These are phyloP conservation scores for Globisporangium acanthophoron DNA, from an alignment of 352 stramenopile genomes.

Conservation along the genomic window DNA sequence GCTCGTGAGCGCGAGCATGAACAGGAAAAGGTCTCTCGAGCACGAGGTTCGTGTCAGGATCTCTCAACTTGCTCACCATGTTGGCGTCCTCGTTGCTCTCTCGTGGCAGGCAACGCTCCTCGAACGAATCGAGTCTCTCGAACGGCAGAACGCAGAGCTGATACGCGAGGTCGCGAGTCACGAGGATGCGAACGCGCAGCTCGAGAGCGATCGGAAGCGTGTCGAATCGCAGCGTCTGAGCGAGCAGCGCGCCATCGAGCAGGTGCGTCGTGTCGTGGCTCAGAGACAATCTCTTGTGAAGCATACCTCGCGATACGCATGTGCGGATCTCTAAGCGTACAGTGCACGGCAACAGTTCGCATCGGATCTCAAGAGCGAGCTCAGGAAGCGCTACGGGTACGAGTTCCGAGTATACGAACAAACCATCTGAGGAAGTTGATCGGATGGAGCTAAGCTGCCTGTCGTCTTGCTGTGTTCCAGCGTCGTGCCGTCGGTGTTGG, in stretches of 20 bases:
- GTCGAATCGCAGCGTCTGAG: conserved; percentile 2
- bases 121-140: conserved; percentile 21
- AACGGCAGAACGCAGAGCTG: conserved; percentile 21
- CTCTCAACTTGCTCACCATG: neutral
- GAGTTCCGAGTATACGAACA: conserved; percentile 2
- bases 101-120: conserved; percentile 15
- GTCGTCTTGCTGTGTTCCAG: conserved; percentile 17
- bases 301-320: neutral
- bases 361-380: conserved; percentile 36
- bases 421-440: too few species aligned
- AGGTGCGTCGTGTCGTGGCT: conserved; percentile 1
- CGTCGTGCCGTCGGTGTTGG: conserved; percentile 41
- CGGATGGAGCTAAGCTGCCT: too few species aligned
- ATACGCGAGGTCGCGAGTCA: conserved; percentile 11
- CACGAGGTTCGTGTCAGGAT: neutral
- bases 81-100: neutral
- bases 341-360: conserved; percentile 27
- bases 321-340: neutral
- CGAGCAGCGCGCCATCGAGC: conserved; percentile 9
- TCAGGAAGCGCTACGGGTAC: conserved; percentile 58
- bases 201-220: conserved; percentile 3
- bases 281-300: neutral
- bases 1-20: conserved; percentile 22
- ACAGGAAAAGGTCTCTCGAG: conserved; percentile 24
- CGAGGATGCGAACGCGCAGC: conserved; percentile 12